Evolutionary conservation across 768 basidiomycete species (phyloP), one percentile per base, ranked within the genome.

Genomic region (Xerocomellus dryophilus): DNA sequence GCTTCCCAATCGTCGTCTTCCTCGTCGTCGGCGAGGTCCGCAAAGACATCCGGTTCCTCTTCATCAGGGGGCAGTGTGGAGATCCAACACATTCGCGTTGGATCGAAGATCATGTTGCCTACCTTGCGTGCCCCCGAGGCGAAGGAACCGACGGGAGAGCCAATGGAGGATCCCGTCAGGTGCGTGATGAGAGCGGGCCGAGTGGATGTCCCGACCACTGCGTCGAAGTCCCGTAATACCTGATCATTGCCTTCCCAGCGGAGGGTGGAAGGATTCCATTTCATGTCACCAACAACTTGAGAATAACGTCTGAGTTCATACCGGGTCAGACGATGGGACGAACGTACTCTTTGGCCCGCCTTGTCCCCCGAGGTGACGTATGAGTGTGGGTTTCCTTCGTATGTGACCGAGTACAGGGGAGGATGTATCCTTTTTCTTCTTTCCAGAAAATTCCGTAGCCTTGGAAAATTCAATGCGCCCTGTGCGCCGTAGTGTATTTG

Each of bases 221-320:
- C 73, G 47, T 98, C 96, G 68, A 98, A 99, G 51, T 93, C 94
- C 53, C 89, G 86, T 29, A 98, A 78, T 15, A 84, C 83, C 54
- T 89, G 85, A 59, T 99, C 96, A 70, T 99, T 98, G 48, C 96
- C 96, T 76, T 99, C 96, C 96, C 96, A 99, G 34, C 92, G 87
- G 15, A 90, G 81, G 2, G 84, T 85, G 17, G 73, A 75, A 38
- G 96, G 95, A 71, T 99, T 98, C 91, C 93, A 99, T 64, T 84
- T 90, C 96, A 99, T 99, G 50, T 95, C 92, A 20, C 93, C 94
- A 53, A 96, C 82, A 43, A 93, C 96, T 96, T 64, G 41, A n/a
- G 57, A 51, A 50, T 8, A 36, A 50, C 14, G 29, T 32, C 47
- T 65, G 41, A 69, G 59, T 57, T 57, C 41, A 45, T 25, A 53